A percentile compares a stretch with the other conserved stretches of the same genome.
Conservation (phyloP, 495 filamentous ascomycete species). For the Penicillium coffeae region DNA sequence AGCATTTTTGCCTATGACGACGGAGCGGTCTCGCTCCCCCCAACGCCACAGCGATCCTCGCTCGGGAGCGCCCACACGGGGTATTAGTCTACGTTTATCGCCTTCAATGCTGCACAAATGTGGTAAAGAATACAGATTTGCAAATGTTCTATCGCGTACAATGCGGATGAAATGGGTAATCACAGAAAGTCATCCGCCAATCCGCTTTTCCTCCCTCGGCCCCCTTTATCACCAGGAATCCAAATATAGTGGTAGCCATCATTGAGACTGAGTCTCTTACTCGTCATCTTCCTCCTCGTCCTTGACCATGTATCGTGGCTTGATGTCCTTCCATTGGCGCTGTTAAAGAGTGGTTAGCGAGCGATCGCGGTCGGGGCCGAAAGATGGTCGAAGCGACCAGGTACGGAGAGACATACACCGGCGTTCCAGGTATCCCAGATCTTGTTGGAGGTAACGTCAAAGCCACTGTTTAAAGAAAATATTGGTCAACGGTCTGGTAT, state of each 20-base stretch:
- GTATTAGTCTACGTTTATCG: neutral
- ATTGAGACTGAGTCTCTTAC: conserved; percentile 26
- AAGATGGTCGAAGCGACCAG: conserved; percentile 2
- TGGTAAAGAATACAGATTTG: conserved; percentile 25
- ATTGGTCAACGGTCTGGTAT: conserved; percentile 12
- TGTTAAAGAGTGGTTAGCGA: conserved; percentile 43
- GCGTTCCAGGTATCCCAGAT: conserved; percentile 87
- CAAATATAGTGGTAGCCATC: conserved; percentile 8
- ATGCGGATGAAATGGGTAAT: conserved; percentile 26
- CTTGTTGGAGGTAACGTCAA: conserved; percentile 69
- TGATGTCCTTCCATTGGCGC: conserved; percentile 99
- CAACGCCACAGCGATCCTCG: conserved; percentile 25
- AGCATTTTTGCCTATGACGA: conserved; percentile 25
- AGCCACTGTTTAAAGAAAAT: conserved; percentile 54
- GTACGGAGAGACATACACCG: conserved; percentile 61
- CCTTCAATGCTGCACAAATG: neutral
- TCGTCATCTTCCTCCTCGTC: conserved; percentile 56
- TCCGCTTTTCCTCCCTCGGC: conserved; percentile 15
- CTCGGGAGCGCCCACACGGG: conserved; percentile 13
- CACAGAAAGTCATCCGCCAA: conserved; percentile 14
- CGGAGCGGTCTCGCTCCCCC: conserved; percentile 23
- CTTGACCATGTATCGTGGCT: conserved; percentile 71
- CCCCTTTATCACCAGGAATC: conserved; percentile 15
- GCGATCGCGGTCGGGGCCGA: conserved; percentile 1
- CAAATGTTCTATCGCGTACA: conserved; percentile 39